Evolutionary conservation across 352 stramenopile species (phyloP).

Genomic region (Globisporangium abappressorium): DNA sequence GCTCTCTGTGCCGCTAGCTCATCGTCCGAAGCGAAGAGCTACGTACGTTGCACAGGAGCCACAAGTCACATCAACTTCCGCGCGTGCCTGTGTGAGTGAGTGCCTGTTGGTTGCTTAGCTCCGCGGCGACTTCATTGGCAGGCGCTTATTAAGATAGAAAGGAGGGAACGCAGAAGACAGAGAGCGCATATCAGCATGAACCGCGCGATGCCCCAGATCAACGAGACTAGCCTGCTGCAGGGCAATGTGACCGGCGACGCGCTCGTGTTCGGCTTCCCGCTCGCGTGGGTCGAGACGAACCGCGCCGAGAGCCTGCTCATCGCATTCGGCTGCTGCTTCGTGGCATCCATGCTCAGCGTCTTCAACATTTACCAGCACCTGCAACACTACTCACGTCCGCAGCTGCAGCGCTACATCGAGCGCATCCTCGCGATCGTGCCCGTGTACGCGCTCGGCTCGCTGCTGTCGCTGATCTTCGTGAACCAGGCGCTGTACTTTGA

Average conservation of each 20-base stretch:
- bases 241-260: slow-evolving; percentile 69
- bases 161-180: not conserved
- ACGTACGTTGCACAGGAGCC: not conserved
- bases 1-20: not conserved
- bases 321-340: slow-evolving; percentile 50
- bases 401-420: slow-evolving; percentile 87
- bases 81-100: too few species aligned
- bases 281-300: slow-evolving; percentile 75
- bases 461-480: slow-evolving; percentile 80
- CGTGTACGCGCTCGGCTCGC: slow-evolving; percentile 82
- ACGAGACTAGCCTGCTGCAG: slow-evolving; percentile 62
- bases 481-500: slow-evolving; percentile 83
- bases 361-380: slow-evolving; percentile 89
- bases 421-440: slow-evolving; percentile 86
- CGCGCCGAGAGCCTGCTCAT: slow-evolving; percentile 49
- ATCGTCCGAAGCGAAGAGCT: not conserved
- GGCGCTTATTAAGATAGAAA: not conserved
- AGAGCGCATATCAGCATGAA: slow-evolving; percentile 4
- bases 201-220: slow-evolving; percentile 29
- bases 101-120: too few species aligned
- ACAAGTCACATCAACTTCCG: not conserved
- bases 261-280: slow-evolving; percentile 50
- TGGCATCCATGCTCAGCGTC: slow-evolving; percentile 59
- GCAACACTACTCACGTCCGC: slow-evolving; percentile 76
- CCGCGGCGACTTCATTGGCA: not conserved